Evolutionary conservation across 805 yeast species (phyloP).

Genomic region (Sugiyamaella qingdaonensis): DNA sequence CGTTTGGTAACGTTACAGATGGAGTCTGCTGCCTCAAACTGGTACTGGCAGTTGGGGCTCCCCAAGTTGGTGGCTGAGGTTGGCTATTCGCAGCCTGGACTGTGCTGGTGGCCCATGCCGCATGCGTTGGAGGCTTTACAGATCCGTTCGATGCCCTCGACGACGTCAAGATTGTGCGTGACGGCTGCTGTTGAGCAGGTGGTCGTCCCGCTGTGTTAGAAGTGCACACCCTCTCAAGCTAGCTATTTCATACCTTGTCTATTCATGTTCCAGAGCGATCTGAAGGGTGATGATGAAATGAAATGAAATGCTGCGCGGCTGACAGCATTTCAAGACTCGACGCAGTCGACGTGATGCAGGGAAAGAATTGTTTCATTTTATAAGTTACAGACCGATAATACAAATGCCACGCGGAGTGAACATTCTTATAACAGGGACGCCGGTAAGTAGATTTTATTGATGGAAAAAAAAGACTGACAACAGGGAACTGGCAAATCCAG

Average conservation of each 20-base stretch:
- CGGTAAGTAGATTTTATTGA: slow-evolving; percentile 48
- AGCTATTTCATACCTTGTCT: not conserved
- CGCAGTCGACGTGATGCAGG: not conserved
- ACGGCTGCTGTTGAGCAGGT: not conserved
- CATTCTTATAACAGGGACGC: slow-evolving; percentile 91
- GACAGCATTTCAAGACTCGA: not conserved
- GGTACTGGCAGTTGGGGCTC: not conserved
- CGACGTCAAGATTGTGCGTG: not conserved
- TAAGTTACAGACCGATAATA: not conserved
- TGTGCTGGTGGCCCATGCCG: not conserved
- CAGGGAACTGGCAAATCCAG: slow-evolving; percentile 77
- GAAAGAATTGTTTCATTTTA: not conserved
- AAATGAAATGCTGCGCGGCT: too few relatives aligned
- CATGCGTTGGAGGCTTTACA: not conserved
- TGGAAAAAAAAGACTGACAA: slow-evolving; percentile 11
- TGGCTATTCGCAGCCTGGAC: not conserved
- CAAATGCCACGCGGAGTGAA: slow-evolving; percentile 44
- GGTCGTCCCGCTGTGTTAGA: not conserved
- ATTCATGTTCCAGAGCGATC: not conserved
- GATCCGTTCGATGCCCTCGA: not conserved
- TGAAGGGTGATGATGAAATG: too few relatives aligned
- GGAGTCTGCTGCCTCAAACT: not conserved
- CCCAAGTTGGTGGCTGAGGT: not conserved
- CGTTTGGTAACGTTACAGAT: not conserved
- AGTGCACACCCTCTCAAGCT: not conserved